phyloP scores from a whole-genome alignment of 2,329 filamentous ascomycete species.

The Zalaria sp. region DNA sequence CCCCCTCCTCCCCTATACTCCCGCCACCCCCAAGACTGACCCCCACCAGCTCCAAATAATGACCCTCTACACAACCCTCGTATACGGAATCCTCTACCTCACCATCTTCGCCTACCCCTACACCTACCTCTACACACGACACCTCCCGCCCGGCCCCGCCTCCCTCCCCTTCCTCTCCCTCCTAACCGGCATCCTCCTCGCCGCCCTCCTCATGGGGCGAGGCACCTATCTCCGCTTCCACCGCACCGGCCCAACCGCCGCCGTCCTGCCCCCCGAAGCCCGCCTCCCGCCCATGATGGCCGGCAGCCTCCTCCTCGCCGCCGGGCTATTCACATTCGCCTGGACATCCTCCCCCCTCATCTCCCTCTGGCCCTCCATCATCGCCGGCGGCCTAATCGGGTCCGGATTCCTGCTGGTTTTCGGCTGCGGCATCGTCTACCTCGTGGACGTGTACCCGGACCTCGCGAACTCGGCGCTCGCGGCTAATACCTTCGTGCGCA shows the following conservation, averaged over 20 bases:
- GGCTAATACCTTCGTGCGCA: conserved; percentile 21
- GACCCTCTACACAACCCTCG: conserved; percentile 15
- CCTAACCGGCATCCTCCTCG: conserved; percentile 19
- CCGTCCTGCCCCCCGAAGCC: conserved; percentile 25
- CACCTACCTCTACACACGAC: conserved; percentile 22
- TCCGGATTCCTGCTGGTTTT: conserved; percentile 5
- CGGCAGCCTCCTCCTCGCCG: conserved; percentile 31
- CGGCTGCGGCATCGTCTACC: conserved; percentile 9
- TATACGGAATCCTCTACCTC: conserved; percentile 28
- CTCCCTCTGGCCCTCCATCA: conserved; percentile 4
- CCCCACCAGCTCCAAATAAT: conserved; percentile 4
- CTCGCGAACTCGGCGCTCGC: conserved; percentile 16
- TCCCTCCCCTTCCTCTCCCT: conserved; percentile 26
- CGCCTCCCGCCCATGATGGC: conserved; percentile 32
- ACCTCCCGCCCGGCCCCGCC: conserved; percentile 24
- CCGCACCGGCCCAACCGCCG: conserved; percentile 15
- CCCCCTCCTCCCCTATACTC: too few relatives aligned
- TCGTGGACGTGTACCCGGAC: conserved; percentile 22
- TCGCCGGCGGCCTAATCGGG: conserved; percentile 4
- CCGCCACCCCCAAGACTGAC: too few relatives aligned
- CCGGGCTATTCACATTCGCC: conserved; percentile 5
- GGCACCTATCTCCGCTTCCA: conserved; percentile 21
- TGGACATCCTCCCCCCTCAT: conserved; percentile 12
- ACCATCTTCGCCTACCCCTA: conserved; percentile 32
- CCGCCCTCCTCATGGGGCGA: conserved; percentile 14